phyloP scores from a whole-genome alignment of 2,329 filamentous ascomycete species.

The Aspergillus quadricinctus region DNA sequence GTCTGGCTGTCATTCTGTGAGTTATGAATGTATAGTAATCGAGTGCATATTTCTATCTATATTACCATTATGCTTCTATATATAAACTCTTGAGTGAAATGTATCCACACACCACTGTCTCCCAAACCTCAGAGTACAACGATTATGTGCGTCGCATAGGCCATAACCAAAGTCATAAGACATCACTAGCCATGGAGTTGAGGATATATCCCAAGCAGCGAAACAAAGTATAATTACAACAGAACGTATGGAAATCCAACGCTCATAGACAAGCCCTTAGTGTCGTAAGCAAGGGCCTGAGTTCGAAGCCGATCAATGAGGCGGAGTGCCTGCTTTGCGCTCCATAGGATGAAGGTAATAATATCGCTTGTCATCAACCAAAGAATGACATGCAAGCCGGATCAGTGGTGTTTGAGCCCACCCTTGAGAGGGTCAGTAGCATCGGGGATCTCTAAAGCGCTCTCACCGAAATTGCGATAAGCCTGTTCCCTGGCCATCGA shows the following conservation, averaged over 20 bases:
- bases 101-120: not conserved
- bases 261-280: not conserved
- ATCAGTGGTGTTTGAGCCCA: constrained; percentile 17
- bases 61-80: constrained; percentile 16
- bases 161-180: constrained; percentile 6
- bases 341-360: not conserved
- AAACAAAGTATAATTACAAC: not conserved
- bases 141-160: constrained; percentile 1
- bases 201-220: not conserved
- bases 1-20: constrained; percentile 1
- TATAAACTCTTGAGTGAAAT: constrained; percentile 8
- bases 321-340: not conserved
- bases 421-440: constrained; percentile 3
- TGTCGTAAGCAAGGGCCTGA: not conserved
- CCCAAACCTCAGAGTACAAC: not conserved
- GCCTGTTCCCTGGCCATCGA: constrained; percentile 30
- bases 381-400: not conserved
- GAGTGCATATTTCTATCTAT: constrained; percentile 1
- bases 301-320: not conserved
- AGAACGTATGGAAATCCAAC: not conserved
- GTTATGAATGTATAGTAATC: not conserved
- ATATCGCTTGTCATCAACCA: not conserved
- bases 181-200: not conserved
- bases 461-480: constrained; percentile 34
- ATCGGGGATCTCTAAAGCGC: constrained; percentile 5